Conservation (phyloP, 331 rosid genomes). For the Phaseolus coccineus region DNA sequence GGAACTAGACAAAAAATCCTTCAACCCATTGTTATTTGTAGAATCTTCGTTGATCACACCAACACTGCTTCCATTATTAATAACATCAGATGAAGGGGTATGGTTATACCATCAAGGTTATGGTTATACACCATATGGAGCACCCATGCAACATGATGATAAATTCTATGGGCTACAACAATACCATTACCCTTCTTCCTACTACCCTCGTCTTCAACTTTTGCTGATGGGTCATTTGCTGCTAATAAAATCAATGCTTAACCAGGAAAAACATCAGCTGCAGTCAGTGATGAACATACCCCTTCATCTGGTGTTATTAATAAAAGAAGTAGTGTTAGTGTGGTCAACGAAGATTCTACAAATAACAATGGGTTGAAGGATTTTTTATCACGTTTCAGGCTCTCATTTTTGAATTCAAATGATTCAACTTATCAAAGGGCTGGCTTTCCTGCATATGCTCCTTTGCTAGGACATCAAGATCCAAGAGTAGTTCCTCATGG, state of each 20-base stretch:
- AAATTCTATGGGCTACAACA: conserved; percentile 40
- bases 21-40: conserved; percentile 10
- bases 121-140: conserved; percentile 43
- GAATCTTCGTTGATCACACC: conserved; percentile 4
- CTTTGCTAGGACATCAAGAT: conserved; percentile 27
- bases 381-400: conserved; percentile 8
- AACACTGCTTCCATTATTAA: conserved; percentile 24
- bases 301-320: conserved; percentile 28
- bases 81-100: conserved; percentile 15
- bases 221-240: conserved; percentile 38
- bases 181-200: conserved; percentile 39
- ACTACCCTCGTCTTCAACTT: conserved; percentile 35
- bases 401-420: background rate
- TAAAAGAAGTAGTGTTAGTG: conserved; percentile 12
- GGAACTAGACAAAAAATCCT: conserved; percentile 12
- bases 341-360: conserved; percentile 4
- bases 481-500: conserved; percentile 39
- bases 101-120: conserved; percentile 41
- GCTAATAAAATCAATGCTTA: conserved; percentile 28
- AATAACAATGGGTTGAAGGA: background rate
- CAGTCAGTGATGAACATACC: conserved; percentile 32
- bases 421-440: conserved; percentile 26
- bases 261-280: conserved; percentile 26
- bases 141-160: conserved; percentile 36
- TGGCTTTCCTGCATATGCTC: conserved; percentile 25